Conservation (phyloP, 2,329 filamentous ascomycete species). For the Fusarium succisae region DNA sequence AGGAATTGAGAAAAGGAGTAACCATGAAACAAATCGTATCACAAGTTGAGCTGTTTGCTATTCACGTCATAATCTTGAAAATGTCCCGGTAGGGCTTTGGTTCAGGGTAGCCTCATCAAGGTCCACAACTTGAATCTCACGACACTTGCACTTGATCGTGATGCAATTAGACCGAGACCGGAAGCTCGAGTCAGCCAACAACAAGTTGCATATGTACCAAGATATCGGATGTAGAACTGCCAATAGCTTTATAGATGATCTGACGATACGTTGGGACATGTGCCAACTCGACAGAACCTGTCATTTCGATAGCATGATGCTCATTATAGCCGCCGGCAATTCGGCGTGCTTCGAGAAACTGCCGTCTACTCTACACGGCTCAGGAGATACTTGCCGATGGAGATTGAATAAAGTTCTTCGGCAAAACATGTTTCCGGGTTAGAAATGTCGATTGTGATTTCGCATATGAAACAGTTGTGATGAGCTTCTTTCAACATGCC, state of each 20-base stretch:
- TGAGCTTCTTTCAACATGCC: neutral
- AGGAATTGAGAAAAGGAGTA: no score
- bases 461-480: neutral
- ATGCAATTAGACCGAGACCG: neutral
- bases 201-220: neutral
- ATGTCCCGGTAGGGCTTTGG: no score
- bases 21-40: no score
- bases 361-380: neutral
- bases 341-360: neutral
- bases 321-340: constrained; percentile 12
- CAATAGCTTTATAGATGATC: constrained; percentile 17
- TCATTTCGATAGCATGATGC: constrained; percentile 6
- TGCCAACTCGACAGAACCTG: neutral
- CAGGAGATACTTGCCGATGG: neutral
- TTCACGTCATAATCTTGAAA: no score
- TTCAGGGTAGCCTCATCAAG: constrained; percentile 4
- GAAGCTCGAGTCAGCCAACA: neutral
- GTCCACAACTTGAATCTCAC: neutral
- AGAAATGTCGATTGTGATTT: neutral
- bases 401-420: neutral
- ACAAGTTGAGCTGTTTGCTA: no score
- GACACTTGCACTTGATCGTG: neutral
- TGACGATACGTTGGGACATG: constrained; percentile 4
- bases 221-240: neutral
- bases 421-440: constrained; percentile 1